phyloP scores from a whole-genome alignment of 345 rosid species.

The Dipteronia dyeriana region DNA sequence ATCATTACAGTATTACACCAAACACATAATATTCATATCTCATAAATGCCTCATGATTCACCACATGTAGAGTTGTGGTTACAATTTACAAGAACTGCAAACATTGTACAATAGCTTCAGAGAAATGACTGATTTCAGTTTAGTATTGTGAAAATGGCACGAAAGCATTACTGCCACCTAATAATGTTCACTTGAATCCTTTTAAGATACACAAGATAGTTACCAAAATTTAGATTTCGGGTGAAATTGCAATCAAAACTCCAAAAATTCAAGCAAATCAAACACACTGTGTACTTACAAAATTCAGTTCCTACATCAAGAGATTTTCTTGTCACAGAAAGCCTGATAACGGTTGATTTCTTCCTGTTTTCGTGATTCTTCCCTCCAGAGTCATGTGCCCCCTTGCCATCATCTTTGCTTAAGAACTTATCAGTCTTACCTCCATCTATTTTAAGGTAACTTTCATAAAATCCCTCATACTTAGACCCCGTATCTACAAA shows the following conservation, averaged over 20 bases:
- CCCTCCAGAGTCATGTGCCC: conserved; percentile 34
- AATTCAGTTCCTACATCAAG: conserved; percentile 57
- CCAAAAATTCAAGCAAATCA: background rate
- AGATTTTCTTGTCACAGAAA: conserved; percentile 68
- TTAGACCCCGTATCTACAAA: conserved; percentile 45
- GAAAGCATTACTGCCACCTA: background rate
- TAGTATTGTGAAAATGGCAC: background rate
- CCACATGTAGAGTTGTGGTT: background rate
- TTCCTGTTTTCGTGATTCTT: conserved; percentile 44
- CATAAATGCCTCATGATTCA: background rate
- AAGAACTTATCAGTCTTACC: conserved; percentile 30
- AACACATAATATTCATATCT: background rate
- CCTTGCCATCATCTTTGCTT: conserved; percentile 35
- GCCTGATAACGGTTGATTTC: conserved; percentile 54
- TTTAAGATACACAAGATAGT: background rate
- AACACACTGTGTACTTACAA: conserved; percentile 33
- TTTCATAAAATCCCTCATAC: conserved; percentile 62
- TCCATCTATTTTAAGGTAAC: conserved; percentile 57
- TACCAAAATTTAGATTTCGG: background rate
- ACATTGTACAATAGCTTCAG: background rate
- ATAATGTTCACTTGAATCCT: background rate
- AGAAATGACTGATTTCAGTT: background rate
- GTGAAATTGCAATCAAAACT: background rate
- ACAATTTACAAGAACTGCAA: background rate
- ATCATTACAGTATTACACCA: background rate